Conservation (phyloP, 345 rosid genomes). For the Lumnitzera racemosa region DNA sequence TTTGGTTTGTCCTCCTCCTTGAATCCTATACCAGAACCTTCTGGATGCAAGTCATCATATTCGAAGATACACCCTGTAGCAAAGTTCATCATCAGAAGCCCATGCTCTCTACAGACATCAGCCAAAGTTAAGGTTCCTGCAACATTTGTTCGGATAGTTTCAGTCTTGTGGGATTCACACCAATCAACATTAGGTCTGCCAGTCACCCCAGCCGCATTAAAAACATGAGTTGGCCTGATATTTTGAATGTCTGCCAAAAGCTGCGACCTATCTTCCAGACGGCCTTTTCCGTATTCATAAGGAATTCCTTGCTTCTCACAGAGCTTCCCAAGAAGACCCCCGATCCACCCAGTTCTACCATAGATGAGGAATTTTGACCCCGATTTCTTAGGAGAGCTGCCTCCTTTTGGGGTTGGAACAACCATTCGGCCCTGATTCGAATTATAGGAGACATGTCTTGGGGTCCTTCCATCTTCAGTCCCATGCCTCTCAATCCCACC, state of each 20-base stretch:
- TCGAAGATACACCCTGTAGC: constrained; percentile 95
- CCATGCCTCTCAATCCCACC: constrained; percentile 55
- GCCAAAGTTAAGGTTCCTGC: constrained; percentile 81
- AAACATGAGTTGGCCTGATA: constrained; percentile 77
- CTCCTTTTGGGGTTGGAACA: constrained; percentile 41
- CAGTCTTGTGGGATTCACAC: constrained; percentile 90
- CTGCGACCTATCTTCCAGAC: constrained; percentile 67
- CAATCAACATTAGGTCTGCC: constrained; percentile 96
- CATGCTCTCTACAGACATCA: constrained; percentile 74
- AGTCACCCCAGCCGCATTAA: constrained; percentile 89
- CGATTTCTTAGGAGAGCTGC: constrained; percentile 37
- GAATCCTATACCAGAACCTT: constrained; percentile 79
- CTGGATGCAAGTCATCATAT: constrained; percentile 71
- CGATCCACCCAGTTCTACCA: constrained; percentile 92
- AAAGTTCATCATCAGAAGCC: constrained; percentile 68
- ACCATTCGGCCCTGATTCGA: constrained; percentile 53
- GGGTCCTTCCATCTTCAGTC: constrained; percentile 27
- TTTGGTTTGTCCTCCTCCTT: constrained; percentile 84
- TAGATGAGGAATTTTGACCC: constrained; percentile 68
- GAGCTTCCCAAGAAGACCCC: constrained; percentile 77
- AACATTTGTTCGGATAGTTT: constrained; percentile 82
- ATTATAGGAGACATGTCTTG: constrained; percentile 24
- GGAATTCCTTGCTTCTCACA: constrained; percentile 75
- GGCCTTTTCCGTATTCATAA: constrained; percentile 77
- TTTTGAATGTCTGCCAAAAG: constrained; percentile 56